A percentile compares a stretch with the other conserved stretches of the same genome.
Evolutionary conservation across 2,329 filamentous ascomycete genomes (phyloP).

Genomic region (Gaeumannomyces tritici): DNA sequence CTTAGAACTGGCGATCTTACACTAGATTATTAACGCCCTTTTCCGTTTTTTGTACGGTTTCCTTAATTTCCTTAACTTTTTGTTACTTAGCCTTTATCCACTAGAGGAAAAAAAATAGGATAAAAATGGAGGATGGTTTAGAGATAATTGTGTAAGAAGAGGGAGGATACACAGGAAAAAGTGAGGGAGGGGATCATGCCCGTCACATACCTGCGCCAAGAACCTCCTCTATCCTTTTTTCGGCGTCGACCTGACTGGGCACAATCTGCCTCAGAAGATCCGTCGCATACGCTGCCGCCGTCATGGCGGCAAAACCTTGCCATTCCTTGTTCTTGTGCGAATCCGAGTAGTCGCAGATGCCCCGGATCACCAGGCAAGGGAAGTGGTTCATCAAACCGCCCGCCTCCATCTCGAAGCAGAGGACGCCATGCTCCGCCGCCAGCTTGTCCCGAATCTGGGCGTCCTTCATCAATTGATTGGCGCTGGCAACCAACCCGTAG

Average conservation of each 20-base stretch:
- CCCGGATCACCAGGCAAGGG: conserved; percentile 18
- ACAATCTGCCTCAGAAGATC: neutral
- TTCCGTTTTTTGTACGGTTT: too few species aligned
- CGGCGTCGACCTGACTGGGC: neutral
- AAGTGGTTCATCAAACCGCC: conserved; percentile 19
- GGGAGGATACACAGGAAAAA: too few species aligned
- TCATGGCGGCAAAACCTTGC: conserved; percentile 15
- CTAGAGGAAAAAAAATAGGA: too few species aligned
- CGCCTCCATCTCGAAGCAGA: conserved; percentile 23
- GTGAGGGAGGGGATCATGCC: too few species aligned
- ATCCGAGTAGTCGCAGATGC: conserved; percentile 22
- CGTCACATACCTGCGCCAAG: neutral
- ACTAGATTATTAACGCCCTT: too few species aligned
- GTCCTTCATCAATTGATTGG: conserved; percentile 19
- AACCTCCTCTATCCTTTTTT: neutral
- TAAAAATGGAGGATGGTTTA: too few species aligned
- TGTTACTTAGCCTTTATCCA: too few species aligned
- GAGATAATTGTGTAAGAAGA: too few species aligned
- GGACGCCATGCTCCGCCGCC: conserved; percentile 10
- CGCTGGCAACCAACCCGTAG: conserved; percentile 24
- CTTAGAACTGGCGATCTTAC: too few species aligned
- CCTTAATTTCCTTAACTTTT: too few species aligned
- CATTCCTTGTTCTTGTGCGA: conserved; percentile 15
- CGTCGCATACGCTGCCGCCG: conserved; percentile 15
- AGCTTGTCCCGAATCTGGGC: conserved; percentile 15